phyloP scores from a whole-genome alignment of 225 moss, liverwort and hornwort genomes.

The Ulota crispa region DNA sequence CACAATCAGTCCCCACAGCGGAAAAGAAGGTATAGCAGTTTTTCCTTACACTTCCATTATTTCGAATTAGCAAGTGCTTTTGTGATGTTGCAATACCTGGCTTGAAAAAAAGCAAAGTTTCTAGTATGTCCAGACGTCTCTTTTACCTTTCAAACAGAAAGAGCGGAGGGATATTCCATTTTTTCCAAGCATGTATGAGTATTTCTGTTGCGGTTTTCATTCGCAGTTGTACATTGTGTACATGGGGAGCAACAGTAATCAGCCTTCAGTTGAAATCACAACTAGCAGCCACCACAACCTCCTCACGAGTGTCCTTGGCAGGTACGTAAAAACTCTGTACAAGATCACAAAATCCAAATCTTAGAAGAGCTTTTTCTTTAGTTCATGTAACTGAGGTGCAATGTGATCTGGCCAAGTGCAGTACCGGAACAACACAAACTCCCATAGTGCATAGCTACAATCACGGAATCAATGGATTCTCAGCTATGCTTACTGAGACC shows the following conservation, averaged over 20 bases:
- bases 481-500: slow-evolving; percentile 38
- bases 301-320: slow-evolving; percentile 42
- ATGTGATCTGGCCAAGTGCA: slow-evolving; percentile 9
- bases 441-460: slow-evolving; percentile 43
- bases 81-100: neutral
- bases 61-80: neutral
- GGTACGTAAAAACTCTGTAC: neutral
- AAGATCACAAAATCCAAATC: neutral
- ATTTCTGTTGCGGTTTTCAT: slow-evolving; percentile 9
- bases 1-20: slow-evolving; percentile 14
- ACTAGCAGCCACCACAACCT: slow-evolving; percentile 33
- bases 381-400: slow-evolving; percentile 12
- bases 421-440: slow-evolving; percentile 11
- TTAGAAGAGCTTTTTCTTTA: neutral
- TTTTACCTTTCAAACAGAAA: no score
- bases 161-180: neutral
- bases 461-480: slow-evolving; percentile 44
- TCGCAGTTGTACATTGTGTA: slow-evolving; percentile 53
- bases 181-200: neutral
- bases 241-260: slow-evolving; percentile 43
- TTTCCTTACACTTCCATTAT: neutral
- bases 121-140: no score
- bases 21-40: slow-evolving; percentile 30
- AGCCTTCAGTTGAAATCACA: slow-evolving; percentile 24
- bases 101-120: neutral